Evolutionary conservation across 2,329 filamentous ascomycete species (phyloP).

Genomic region (Exophiala dermatitidis): DNA sequence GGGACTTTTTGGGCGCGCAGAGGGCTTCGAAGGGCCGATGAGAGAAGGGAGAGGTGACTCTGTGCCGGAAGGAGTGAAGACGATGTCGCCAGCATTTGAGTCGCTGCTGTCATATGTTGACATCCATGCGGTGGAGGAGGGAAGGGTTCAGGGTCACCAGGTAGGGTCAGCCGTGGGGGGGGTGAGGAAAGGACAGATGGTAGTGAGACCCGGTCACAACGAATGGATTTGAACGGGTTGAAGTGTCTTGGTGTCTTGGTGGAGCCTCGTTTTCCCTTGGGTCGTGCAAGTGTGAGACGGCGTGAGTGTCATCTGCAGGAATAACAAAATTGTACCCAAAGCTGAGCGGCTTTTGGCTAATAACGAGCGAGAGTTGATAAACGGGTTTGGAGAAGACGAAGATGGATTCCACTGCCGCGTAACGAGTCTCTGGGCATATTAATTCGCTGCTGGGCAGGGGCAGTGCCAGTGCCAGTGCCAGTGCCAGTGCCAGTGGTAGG

Average conservation of each 20-base stretch:
- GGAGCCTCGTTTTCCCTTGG: neutral
- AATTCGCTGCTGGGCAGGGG: no score
- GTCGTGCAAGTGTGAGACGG: neutral
- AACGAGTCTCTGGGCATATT: neutral
- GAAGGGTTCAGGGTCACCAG: neutral
- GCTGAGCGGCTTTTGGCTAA: neutral
- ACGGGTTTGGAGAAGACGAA: neutral
- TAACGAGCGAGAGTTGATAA: neutral
- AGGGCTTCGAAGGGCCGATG: constrained; percentile 3
- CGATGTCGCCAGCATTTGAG: constrained; percentile 24
- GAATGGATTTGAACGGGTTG: neutral
- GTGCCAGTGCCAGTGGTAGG: no score
- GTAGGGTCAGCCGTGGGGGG: neutral
- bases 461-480: no score
- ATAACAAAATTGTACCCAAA: neutral
- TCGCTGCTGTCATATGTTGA: constrained; percentile 26
- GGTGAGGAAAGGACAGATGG: neutral
- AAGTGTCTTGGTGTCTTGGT: neutral
- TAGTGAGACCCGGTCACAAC: neutral
- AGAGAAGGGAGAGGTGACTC: constrained; percentile 20
- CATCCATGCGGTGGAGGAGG: constrained; percentile 29
- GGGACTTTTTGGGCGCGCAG: constrained; percentile 17
- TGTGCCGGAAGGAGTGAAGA: constrained; percentile 25
- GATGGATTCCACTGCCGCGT: neutral
- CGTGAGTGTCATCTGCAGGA: neutral